Evolutionary conservation across 345 rosid genomes (phyloP).

Genomic region (Citrus hindsii): DNA sequence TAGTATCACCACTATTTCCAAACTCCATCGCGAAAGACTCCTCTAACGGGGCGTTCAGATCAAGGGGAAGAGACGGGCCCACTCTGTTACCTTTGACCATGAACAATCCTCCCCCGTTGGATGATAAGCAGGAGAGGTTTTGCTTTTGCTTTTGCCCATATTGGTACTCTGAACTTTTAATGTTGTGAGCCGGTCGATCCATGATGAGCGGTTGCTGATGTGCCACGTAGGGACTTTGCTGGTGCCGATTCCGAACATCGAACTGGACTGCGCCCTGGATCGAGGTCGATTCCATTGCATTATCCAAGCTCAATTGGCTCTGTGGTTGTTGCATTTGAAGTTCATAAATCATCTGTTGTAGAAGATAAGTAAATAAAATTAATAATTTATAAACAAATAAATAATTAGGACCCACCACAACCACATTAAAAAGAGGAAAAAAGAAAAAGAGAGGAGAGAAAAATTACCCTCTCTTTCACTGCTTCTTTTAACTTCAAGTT

Average conservation of each 20-base stretch:
- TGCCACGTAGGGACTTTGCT: neutral
- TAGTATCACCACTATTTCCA: neutral
- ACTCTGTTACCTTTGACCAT: neutral
- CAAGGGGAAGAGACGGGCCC: slow-evolving; percentile 15
- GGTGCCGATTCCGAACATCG: neutral
- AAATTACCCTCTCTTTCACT: slow-evolving; percentile 23
- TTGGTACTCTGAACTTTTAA: neutral
- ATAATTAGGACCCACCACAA: neutral
- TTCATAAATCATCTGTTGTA: neutral
- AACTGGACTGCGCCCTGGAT: neutral
- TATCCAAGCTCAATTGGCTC: neutral
- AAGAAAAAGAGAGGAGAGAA: neutral
- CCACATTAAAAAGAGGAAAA: neutral
- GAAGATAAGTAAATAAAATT: neutral
- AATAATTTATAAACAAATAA: no score
- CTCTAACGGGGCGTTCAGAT: slow-evolving; percentile 23
- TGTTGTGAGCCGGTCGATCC: slow-evolving; percentile 1
- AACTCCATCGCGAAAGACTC: slow-evolving; percentile 13
- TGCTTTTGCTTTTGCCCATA: neutral
- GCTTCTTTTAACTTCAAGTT: slow-evolving; percentile 26
- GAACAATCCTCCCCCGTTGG: neutral
- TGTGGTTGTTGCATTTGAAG: neutral
- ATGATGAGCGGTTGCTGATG: slow-evolving; percentile 3
- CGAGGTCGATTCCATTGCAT: neutral
- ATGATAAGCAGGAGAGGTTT: neutral